phyloP scores from a whole-genome alignment of 106 monocot genomes.

The Posidonia australis region DNA sequence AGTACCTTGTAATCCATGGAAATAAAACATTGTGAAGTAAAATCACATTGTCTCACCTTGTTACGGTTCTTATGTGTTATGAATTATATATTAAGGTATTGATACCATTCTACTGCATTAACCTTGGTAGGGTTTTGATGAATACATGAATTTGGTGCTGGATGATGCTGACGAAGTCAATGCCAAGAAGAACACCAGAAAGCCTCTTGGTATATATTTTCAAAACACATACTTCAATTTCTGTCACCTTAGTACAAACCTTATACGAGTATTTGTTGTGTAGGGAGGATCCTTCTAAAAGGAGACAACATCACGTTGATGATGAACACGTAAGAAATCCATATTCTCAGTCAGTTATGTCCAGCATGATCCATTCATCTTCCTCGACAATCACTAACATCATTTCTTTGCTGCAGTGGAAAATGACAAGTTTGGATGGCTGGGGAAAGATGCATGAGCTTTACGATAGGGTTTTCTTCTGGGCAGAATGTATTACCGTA shows the following conservation, averaged over 20 bases:
- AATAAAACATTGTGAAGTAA: too few relatives aligned
- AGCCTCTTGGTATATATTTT: constrained; percentile 44
- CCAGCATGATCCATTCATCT: not conserved
- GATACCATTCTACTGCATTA: too few relatives aligned
- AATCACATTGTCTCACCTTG: too few relatives aligned
- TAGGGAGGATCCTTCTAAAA: constrained; percentile 73
- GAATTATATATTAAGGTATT: too few relatives aligned
- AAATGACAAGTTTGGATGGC: not conserved
- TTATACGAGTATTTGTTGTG: not conserved
- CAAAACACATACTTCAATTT: too few relatives aligned
- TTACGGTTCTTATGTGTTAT: too few relatives aligned
- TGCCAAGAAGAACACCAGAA: constrained; percentile 68
- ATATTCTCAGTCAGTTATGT: not conserved
- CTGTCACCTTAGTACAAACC: too few relatives aligned
- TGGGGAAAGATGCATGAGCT: not conserved
- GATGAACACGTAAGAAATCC: constrained; percentile 60
- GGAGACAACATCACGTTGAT: constrained; percentile 81
- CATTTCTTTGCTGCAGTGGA: constrained; percentile 3
- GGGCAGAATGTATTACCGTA: too few relatives aligned
- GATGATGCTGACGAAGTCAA: constrained; percentile 82
- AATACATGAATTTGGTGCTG: constrained; percentile 81
- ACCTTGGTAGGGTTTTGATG: constrained; percentile 60
- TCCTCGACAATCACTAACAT: not conserved
- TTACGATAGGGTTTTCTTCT: not conserved
- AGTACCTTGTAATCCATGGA: too few relatives aligned